Evolutionary conservation across 345 rosid species (phyloP), one percentile per base, ranked within the genome.

Genomic region (Garcia nutans): DNA sequence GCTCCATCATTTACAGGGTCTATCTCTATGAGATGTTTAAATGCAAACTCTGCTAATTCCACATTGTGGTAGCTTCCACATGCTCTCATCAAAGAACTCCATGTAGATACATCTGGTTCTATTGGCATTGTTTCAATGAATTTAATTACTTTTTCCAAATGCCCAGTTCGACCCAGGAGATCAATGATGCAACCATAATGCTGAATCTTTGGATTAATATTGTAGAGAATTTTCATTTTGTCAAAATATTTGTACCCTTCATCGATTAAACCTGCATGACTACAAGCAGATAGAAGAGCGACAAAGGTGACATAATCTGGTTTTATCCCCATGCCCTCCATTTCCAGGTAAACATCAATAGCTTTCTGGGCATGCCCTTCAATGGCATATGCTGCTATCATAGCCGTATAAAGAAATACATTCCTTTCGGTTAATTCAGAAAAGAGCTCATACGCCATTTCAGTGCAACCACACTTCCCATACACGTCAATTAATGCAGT

Each of bases 401-500:
- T 65, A 11, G 64, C 76, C 42, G 68, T 73, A 57, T n/a, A n/a
- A n/a, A n/a, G n/a, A n/a, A n/a, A n/a, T n/a, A n/a, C n/a, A n/a
- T 73, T 73, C 76, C 47, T 61, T 0, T 73, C 57, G 5, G n/a
- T 42, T 42, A 73, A 44, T 23, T 15, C n/a, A n/a, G 44, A 47
- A 24, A 74, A 74, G 33, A 65, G 31, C 24, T 65, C 33, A 5
- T 8, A 55, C 10, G 70, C 65, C 26, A 73, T 41, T 8, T 73
- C 68, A 59, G 19, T 65, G 13, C 22, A 65, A 68, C 74, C 69
- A 2, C 68, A 77, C 58, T 77, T 82, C 55, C 85, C 85, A 65
- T 79, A 82, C 78, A 79, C 76, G 64, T 79, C 78, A 26, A 82
- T 60, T 15, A 79, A 26, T 58, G 78, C 82, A 57, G 81, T 76